A percentile compares a stretch with the other conserved stretches of the same genome.
Evolutionary conservation across 2,329 filamentous ascomycete genomes (phyloP).

Genomic region (Fusarium succisae): DNA sequence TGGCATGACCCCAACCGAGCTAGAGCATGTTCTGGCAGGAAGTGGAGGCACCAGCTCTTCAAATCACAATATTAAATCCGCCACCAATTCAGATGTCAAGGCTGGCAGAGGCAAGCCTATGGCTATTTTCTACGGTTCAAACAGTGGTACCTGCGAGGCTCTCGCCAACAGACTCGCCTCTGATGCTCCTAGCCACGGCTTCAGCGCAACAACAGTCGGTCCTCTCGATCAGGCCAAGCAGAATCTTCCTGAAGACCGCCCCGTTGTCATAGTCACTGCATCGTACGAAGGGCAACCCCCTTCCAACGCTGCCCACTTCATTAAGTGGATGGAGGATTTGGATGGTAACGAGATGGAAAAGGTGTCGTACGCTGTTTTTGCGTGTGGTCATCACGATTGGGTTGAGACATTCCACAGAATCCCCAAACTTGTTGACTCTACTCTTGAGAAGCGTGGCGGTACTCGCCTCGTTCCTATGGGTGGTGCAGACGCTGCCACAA

Average conservation of each 20-base stretch:
- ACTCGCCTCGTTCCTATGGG: conserved; percentile 57
- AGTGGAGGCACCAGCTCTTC: conserved; percentile 6
- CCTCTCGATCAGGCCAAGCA: conserved; percentile 70
- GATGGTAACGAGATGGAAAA: conserved; percentile 61
- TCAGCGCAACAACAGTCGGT: conserved; percentile 60
- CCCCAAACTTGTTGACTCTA: conserved; percentile 68
- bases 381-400: conserved; percentile 70
- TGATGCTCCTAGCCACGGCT: conserved; percentile 68
- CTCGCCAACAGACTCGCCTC: conserved; percentile 71
- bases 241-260: conserved; percentile 66
- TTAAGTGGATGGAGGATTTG: conserved; percentile 67
- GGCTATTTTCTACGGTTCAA: conserved; percentile 77
- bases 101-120: conserved; percentile 54
- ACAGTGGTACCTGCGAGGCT: conserved; percentile 78
- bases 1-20: conserved; percentile 54
- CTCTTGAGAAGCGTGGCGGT: conserved; percentile 53
- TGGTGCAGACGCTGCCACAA: conserved; percentile 66
- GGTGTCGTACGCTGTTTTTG: conserved; percentile 75
- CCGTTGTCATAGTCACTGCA: conserved; percentile 73
- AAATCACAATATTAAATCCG: conserved; percentile 4
- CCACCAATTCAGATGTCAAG: not conserved
- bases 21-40: conserved; percentile 56
- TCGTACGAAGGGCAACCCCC: conserved; percentile 80
- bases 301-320: conserved; percentile 76
- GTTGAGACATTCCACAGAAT: conserved; percentile 72